phyloP scores from a whole-genome alignment of 1,139 yeast genomes.

The Suhomyces panamericanus region DNA sequence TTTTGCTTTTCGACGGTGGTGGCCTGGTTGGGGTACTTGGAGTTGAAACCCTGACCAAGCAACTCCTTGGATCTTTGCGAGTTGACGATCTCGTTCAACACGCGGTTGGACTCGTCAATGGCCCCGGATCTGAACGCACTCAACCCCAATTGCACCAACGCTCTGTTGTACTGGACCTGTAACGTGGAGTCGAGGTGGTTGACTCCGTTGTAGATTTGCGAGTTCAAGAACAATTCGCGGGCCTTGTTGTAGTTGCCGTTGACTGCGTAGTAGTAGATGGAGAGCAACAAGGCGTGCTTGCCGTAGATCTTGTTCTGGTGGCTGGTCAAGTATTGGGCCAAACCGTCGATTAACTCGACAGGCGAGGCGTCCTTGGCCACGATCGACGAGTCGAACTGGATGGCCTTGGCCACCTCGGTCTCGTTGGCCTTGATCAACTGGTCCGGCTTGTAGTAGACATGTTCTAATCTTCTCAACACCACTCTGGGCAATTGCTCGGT shows the following conservation, averaged over 20 bases:
- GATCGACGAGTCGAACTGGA: constrained; percentile 36
- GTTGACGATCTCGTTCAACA: constrained; percentile 84
- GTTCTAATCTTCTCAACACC: constrained; percentile 84
- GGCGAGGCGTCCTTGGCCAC: constrained; percentile 36
- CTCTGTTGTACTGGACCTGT: constrained; percentile 93
- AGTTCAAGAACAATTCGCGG: constrained; percentile 80
- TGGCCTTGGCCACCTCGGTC: constrained; percentile 63
- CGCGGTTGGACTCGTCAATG: constrained; percentile 83
- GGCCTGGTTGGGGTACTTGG: constrained; percentile 60
- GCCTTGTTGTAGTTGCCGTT: constrained; percentile 82
- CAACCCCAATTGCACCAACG: constrained; percentile 92
- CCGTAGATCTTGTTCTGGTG: constrained; percentile 70
- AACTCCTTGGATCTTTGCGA: constrained; percentile 87
- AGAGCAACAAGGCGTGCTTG: constrained; percentile 80
- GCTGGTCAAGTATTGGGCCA: constrained; percentile 64
- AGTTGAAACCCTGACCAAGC: constrained; percentile 87
- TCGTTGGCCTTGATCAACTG: constrained; percentile 72
- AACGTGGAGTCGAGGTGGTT: constrained; percentile 81
- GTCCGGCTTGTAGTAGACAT: constrained; percentile 88
- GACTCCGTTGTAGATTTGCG: constrained; percentile 80
- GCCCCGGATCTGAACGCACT: constrained; percentile 93
- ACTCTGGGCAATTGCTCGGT: constrained; percentile 74
- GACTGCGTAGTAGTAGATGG: constrained; percentile 88
- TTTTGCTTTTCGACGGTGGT: constrained; percentile 71
- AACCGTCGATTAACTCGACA: constrained; percentile 56